These are phyloP conservation scores for Fraxinus latifolia DNA, from an alignment of 305 asterid species.

Conservation along the genomic window DNA sequence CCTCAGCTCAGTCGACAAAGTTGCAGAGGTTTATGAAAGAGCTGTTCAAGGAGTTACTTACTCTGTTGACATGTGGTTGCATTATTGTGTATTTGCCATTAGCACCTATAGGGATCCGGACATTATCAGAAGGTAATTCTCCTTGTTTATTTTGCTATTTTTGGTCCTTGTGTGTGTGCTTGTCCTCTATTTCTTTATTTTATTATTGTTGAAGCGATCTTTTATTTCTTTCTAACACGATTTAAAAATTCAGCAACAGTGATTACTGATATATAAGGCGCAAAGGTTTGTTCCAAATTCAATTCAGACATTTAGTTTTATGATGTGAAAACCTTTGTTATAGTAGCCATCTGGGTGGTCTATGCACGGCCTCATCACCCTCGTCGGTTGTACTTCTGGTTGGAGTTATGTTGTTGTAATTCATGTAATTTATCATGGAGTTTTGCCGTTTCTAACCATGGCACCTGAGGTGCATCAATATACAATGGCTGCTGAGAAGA, in stretches of 20 bases:
- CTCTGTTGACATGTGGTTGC: slow-evolving; percentile 99
- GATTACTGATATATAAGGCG: slow-evolving; percentile 57
- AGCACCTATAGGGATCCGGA: slow-evolving; percentile 87
- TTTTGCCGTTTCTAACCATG: slow-evolving; percentile 59
- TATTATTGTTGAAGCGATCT: slow-evolving; percentile 40
- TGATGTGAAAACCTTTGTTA: slow-evolving; percentile 45
- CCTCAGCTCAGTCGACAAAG: slow-evolving; percentile 77
- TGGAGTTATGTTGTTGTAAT: slow-evolving; percentile 52
- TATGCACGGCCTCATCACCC: slow-evolving; percentile 39
- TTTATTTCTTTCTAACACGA: slow-evolving; percentile 56
- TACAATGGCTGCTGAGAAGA: slow-evolving; percentile 72
- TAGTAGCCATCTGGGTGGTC: slow-evolving; percentile 37
- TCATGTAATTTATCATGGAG: slow-evolving; percentile 56
- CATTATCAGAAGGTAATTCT: slow-evolving; percentile 74
- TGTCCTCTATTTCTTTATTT: slow-evolving; percentile 32
- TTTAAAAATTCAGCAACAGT: slow-evolving; percentile 61
- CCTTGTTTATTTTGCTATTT: slow-evolving; percentile 18
- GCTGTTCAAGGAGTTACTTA: slow-evolving; percentile 97
- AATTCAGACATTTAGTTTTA: slow-evolving; percentile 39
- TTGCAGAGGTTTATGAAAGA: slow-evolving; percentile 89
- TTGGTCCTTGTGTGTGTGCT: slow-evolving; percentile 24
- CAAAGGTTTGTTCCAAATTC: slow-evolving; percentile 63
- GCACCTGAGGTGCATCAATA: slow-evolving; percentile 87
- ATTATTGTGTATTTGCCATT: slow-evolving; percentile 82
- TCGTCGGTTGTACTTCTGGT: slow-evolving; percentile 43